Conservation (phyloP, 2,329 filamentous ascomycete species). For the Orbilia javanica region DNA sequence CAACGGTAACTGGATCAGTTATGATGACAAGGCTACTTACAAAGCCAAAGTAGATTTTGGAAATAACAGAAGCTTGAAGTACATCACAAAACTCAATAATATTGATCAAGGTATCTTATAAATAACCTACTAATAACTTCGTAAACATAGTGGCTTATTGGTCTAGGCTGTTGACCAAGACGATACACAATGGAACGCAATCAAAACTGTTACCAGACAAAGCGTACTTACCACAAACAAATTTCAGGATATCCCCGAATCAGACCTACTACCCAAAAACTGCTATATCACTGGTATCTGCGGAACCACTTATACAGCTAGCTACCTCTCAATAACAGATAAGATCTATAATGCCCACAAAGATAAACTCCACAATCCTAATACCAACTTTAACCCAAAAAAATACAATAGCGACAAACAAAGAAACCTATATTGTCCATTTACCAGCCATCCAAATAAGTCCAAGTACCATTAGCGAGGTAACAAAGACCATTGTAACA, state of each 20-base stretch:
- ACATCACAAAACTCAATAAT: constrained; percentile 1
- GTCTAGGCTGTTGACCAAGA: constrained; percentile 65
- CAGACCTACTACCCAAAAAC: constrained; percentile 43
- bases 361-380: constrained; percentile 41
- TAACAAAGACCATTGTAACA: constrained; percentile 62
- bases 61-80: constrained; percentile 59
- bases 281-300: constrained; percentile 64
- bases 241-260: constrained; percentile 44
- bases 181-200: constrained; percentile 59
- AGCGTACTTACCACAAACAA: constrained; percentile 35
- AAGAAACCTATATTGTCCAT: constrained; percentile 63
- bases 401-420: constrained; percentile 62
- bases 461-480: constrained; percentile 64
- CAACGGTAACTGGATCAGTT: constrained; percentile 41
- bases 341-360: constrained; percentile 51
- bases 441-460: constrained; percentile 63
- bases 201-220: constrained; percentile 40
- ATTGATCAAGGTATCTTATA: constrained; percentile 15
- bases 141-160: constrained; percentile 58
- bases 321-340: constrained; percentile 62
- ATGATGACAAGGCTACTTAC: constrained; percentile 38
- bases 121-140: constrained; percentile 13
- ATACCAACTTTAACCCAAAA: constrained; percentile 50
- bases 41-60: constrained; percentile 40
- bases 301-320: constrained; percentile 62